Percentiles rank a stretch among this genome's conserved stretches.
phyloP scores from a whole-genome alignment of 129 eudicot genomes.

The Kitagawia praeruptora region DNA sequence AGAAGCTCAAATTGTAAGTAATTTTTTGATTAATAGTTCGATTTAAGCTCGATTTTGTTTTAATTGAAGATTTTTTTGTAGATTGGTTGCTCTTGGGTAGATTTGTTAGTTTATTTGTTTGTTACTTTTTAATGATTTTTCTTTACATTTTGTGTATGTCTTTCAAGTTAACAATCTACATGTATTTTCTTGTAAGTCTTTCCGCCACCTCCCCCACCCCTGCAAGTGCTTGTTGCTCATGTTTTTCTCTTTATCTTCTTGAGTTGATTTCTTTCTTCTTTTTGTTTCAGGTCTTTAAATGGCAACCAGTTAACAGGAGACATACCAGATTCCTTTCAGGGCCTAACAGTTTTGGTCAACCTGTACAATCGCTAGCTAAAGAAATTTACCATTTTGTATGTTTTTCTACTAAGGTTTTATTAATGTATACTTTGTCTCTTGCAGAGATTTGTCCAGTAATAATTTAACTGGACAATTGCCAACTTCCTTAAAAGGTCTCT shows the following conservation, averaged over 20 bases:
- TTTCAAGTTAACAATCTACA: no score
- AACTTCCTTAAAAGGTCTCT: slow-evolving; percentile 49
- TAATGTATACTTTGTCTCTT: background rate
- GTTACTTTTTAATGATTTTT: no score
- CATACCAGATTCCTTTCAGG: slow-evolving; percentile 73
- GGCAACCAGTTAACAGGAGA: slow-evolving; percentile 71
- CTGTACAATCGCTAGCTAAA: slow-evolving; percentile 34
- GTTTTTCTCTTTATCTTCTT: background rate
- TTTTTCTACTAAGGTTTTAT: background rate
- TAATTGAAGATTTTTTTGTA: no score
- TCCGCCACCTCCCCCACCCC: background rate
- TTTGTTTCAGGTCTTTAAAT: slow-evolving; percentile 63
- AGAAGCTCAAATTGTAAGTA: no score
- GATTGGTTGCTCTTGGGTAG: no score
- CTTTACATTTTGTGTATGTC: no score
- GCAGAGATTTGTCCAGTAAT: slow-evolving; percentile 74
- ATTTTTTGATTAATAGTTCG: no score
- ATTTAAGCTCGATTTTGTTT: no score
- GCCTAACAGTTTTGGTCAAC: slow-evolving; percentile 52
- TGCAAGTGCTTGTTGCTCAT: background rate
- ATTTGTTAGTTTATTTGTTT: no score
- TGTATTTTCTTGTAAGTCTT: slow-evolving; percentile 73
- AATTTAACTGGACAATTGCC: slow-evolving; percentile 78
- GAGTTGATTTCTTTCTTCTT: slow-evolving; percentile 7
- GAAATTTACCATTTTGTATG: background rate